A percentile compares a stretch with the other conserved stretches of the same genome.
phyloP scores from a whole-genome alignment of 2,329 filamentous ascomycete species.

The Sarocladiaceae sp. region DNA sequence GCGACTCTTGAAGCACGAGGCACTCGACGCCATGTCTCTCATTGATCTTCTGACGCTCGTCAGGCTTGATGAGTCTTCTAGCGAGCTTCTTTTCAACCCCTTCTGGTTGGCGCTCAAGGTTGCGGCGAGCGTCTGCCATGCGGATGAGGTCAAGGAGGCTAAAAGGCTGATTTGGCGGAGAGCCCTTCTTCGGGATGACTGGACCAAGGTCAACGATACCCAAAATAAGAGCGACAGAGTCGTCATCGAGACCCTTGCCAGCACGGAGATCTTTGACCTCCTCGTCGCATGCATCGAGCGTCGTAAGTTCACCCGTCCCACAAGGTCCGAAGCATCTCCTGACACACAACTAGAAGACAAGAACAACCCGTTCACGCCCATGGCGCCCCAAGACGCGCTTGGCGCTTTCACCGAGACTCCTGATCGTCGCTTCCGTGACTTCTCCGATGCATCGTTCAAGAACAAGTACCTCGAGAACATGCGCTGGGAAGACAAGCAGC shows the following conservation, averaged over 20 bases:
- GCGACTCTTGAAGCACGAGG: conserved; percentile 64
- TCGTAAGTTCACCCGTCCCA: conserved; percentile 42
- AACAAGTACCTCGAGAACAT: conserved; percentile 66
- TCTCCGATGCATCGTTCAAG: conserved; percentile 54
- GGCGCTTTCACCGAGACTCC: conserved; percentile 57
- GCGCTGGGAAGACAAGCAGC: conserved; percentile 60
- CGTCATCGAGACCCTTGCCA: conserved; percentile 53
- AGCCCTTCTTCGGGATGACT: conserved; percentile 77
- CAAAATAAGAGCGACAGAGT: conserved; percentile 65
- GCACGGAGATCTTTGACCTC: conserved; percentile 64
- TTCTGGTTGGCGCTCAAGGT: conserved; percentile 70
- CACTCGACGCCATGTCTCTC: conserved; percentile 57
- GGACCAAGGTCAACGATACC: conserved; percentile 72
- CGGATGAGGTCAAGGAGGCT: conserved; percentile 52
- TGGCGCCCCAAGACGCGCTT: conserved; percentile 46
- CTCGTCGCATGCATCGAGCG: conserved; percentile 57
- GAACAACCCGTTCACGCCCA: conserved; percentile 35
- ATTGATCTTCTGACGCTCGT: conserved; percentile 79
- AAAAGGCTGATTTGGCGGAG: conserved; percentile 75
- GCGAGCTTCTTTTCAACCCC: conserved; percentile 46
- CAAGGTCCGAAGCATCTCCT: conserved; percentile 16
- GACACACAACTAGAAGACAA: conserved; percentile 32
- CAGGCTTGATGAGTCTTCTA: conserved; percentile 20
- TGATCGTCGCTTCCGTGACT: conserved; percentile 51
- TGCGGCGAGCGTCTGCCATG: conserved; percentile 46